phyloP scores from a whole-genome alignment of 2,329 filamentous ascomycete genomes.

The Fusarium aywerte region DNA sequence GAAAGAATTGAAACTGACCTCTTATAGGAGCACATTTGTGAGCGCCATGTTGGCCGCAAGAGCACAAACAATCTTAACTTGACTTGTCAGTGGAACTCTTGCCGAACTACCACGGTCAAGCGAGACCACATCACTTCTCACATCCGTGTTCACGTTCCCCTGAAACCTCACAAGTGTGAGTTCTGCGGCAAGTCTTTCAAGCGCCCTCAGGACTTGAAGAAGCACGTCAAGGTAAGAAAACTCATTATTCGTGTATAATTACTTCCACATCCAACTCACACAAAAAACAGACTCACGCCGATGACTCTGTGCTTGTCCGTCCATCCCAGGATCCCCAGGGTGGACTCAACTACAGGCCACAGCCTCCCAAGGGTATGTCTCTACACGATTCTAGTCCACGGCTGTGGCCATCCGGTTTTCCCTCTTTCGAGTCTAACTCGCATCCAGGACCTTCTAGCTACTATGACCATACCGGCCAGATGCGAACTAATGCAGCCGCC shows the following conservation, averaged over 20 bases:
- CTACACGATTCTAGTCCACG: slow-evolving; percentile 28
- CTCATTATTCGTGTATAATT: background rate
- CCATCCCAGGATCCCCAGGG: slow-evolving; percentile 63
- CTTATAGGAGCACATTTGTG: slow-evolving; percentile 93
- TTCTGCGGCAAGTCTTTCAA: slow-evolving; percentile 99
- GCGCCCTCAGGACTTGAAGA: slow-evolving; percentile 98
- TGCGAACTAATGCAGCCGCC: slow-evolving; percentile 65
- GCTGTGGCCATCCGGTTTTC: slow-evolving; percentile 38
- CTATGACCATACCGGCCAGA: slow-evolving; percentile 73
- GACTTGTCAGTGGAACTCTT: slow-evolving; percentile 97
- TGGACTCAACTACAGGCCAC: slow-evolving; percentile 66
- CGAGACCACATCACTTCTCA: slow-evolving; percentile 99
- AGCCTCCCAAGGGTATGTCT: slow-evolving; percentile 64
- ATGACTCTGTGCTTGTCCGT: slow-evolving; percentile 81
- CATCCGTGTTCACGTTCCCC: slow-evolving; percentile 96
- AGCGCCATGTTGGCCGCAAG: slow-evolving; percentile 97
- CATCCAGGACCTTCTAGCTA: slow-evolving; percentile 65
- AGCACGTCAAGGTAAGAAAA: slow-evolving; percentile 84
- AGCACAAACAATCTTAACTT: slow-evolving; percentile 98
- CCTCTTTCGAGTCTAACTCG: slow-evolving; percentile 56
- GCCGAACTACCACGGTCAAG: slow-evolving; percentile 96
- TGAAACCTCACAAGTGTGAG: slow-evolving; percentile 99
- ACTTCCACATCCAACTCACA: slow-evolving; percentile 36
- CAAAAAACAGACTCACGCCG: slow-evolving; percentile 78
- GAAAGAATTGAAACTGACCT: slow-evolving; percentile 9